phyloP scores from a whole-genome alignment of 805 yeast genomes.

The Sugiyamaella marilandica region DNA sequence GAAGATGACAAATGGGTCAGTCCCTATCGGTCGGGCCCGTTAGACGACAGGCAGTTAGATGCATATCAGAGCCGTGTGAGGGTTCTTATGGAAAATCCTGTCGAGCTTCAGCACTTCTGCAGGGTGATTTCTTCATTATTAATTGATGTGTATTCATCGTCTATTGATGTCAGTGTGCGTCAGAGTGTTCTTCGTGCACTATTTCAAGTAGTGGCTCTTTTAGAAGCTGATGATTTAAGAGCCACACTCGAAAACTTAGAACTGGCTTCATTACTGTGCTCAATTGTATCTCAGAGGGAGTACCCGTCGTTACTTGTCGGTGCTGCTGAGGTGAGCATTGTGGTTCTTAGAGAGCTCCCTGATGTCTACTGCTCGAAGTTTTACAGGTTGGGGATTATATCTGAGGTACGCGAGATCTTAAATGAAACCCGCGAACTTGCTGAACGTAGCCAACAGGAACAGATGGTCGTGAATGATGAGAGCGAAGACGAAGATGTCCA shows the following conservation, averaged over 20 bases:
- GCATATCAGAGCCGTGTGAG: not conserved
- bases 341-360: slow-evolving; percentile 43
- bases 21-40: slow-evolving; percentile 23
- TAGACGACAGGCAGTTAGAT: slow-evolving; percentile 24
- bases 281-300: slow-evolving; percentile 30
- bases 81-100: slow-evolving; percentile 17
- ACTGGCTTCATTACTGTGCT: slow-evolving; percentile 28
- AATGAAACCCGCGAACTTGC: slow-evolving; percentile 26
- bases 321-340: slow-evolving; percentile 41
- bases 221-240: slow-evolving; percentile 26
- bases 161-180: slow-evolving; percentile 64
- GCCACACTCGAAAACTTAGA: slow-evolving; percentile 24
- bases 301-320: slow-evolving; percentile 42
- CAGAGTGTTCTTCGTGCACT: slow-evolving; percentile 51
- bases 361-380: slow-evolving; percentile 44
- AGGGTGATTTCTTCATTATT: slow-evolving; percentile 38
- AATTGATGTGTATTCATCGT: slow-evolving; percentile 62
- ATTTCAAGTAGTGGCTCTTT: slow-evolving; percentile 45
- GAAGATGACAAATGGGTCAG: slow-evolving; percentile 11
- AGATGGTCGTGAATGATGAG: slow-evolving; percentile 17
- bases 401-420: slow-evolving; percentile 39
- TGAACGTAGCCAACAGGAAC: slow-evolving; percentile 19
- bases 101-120: slow-evolving; percentile 16
- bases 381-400: slow-evolving; percentile 68
- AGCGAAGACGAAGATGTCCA: slow-evolving; percentile 25